Base-by-base conservation (phyloP, 257 asterid species). In the Fraxinus quadrangulata region DNA sequence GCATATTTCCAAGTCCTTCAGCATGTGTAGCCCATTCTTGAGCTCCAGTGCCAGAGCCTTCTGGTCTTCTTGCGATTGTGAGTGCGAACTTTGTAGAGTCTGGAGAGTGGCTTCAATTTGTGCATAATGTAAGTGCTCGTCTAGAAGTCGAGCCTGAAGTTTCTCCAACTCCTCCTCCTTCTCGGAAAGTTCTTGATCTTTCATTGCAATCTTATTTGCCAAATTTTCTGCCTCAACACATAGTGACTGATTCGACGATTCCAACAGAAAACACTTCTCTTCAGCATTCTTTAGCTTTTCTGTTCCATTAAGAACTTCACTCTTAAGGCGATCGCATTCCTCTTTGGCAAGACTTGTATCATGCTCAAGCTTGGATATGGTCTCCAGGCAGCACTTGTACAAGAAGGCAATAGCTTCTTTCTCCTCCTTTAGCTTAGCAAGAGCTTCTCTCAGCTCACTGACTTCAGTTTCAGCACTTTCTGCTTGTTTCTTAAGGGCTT, bases 101-200 rank as follows among this genome's bases (percentile, higher is more conserved):
- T 80, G 81, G 61, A 96, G 94, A 68, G 90, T 84, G 68, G 88
- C 89, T 86, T 96, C 98, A 36, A 89, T 84, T 74, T 88, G 87
- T 4, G 84, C 83, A 66, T 82, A 88, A 26, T 84, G 84, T 9
- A 72, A 59, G 67, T 83, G 89, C 82, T 96, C 98, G 39, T 86
- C 86, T 79, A 81, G 80, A 71, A 96, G 81, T 81, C 88, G 78
- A 14, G 63, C 79, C 81, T 93, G 90, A 75, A 93, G 94, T 70
- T 83, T 88, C 82, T 93, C 96, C 86, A 96, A 84, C 80, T 96
- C 97, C 74, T 74, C 84, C 74, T 92, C 89, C 89, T 90, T 96
- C 79, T 75, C 73, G 2, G 80, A 85, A 65, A 96, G 97, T 72
- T 96, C 97, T 75, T 75, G 85, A 81, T 93, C 98, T 87, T 92